phyloP scores from a whole-genome alignment of 768 basidiomycete genomes.

The Rhizopogon vinicolor region DNA sequence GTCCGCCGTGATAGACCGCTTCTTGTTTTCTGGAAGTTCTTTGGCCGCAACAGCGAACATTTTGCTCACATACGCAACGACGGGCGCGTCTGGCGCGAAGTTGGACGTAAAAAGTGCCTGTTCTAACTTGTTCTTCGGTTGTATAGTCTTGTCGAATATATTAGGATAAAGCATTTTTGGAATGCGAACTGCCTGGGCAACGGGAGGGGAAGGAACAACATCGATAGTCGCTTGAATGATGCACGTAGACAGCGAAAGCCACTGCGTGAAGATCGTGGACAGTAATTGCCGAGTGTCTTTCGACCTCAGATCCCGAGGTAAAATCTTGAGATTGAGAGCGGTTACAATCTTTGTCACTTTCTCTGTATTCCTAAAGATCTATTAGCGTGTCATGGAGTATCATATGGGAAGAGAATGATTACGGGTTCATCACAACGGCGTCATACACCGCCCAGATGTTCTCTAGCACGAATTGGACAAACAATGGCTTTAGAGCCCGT shows the following conservation, averaged over 20 bases:
- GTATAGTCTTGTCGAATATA: constrained; percentile 49
- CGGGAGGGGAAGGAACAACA: constrained; percentile 82
- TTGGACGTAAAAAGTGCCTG: constrained; percentile 74
- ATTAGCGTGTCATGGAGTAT: constrained; percentile 10
- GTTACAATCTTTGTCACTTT: constrained; percentile 86
- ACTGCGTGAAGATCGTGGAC: constrained; percentile 86
- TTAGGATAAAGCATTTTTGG: constrained; percentile 92
- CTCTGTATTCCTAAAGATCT: constrained; percentile 67
- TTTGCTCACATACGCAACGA: constrained; percentile 92
- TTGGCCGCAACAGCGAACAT: constrained; percentile 90
- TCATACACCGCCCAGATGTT: constrained; percentile 98
- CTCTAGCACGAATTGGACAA: constrained; percentile 95
- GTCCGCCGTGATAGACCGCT: constrained; percentile 70
- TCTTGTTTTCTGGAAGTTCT: constrained; percentile 85
- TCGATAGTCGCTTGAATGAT: constrained; percentile 92
- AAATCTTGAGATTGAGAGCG: constrained; percentile 76
- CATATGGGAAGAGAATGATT: constrained; percentile 6
- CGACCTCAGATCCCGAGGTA: constrained; percentile 83
- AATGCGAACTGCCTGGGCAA: constrained; percentile 78
- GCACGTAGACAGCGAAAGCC: constrained; percentile 91
- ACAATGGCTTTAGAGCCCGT: constrained; percentile 85
- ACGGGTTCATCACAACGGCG: constrained; percentile 86
- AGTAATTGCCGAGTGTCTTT: constrained; percentile 87
- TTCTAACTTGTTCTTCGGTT: constrained; percentile 80
- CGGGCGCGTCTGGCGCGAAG: constrained; percentile 46